phyloP scores from a whole-genome alignment of 305 asterid species.

The Euphrasia arctica region DNA sequence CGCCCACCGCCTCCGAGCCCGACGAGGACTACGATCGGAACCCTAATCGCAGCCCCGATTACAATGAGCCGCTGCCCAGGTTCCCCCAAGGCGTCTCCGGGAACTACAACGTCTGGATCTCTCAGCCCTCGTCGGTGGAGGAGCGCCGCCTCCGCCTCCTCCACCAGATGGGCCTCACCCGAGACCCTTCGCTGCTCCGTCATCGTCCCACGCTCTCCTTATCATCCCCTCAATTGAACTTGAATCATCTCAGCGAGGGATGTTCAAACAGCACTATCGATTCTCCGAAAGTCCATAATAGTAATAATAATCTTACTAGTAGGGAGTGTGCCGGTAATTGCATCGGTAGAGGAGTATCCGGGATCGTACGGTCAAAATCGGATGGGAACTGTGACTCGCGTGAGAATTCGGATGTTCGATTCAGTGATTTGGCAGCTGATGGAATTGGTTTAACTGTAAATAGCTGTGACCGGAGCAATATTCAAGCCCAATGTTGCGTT shows the following conservation, averaged over 20 bases:
- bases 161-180: slow-evolving; percentile 71
- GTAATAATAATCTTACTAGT: slow-evolving; percentile 22
- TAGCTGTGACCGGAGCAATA: slow-evolving; percentile 28
- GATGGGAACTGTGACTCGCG: slow-evolving; percentile 46
- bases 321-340: slow-evolving; percentile 24
- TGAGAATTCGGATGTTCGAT: slow-evolving; percentile 17
- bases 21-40: slow-evolving; percentile 31
- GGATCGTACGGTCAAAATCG: slow-evolving; percentile 54
- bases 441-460: slow-evolving; percentile 38
- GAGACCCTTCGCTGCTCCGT: slow-evolving; percentile 70
- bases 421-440: slow-evolving; percentile 30
- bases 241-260: slow-evolving; percentile 31
- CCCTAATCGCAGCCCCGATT: slow-evolving; percentile 34
- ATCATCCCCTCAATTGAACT: slow-evolving; percentile 36
- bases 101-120: slow-evolving; percentile 88
- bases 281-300: slow-evolving; percentile 17
- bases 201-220: slow-evolving; percentile 44
- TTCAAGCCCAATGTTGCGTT: slow-evolving; percentile 27
- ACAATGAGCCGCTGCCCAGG: slow-evolving; percentile 40
- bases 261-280: slow-evolving; percentile 9
- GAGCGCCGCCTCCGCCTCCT: slow-evolving; percentile 83
- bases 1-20: slow-evolving; percentile 48
- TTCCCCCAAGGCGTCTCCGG: slow-evolving; percentile 54
- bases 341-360: slow-evolving; percentile 29
- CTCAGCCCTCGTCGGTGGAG: slow-evolving; percentile 81